phyloP scores from a whole-genome alignment of 1,284 basidiomycete genomes.

The Leccinum pachyderme region DNA sequence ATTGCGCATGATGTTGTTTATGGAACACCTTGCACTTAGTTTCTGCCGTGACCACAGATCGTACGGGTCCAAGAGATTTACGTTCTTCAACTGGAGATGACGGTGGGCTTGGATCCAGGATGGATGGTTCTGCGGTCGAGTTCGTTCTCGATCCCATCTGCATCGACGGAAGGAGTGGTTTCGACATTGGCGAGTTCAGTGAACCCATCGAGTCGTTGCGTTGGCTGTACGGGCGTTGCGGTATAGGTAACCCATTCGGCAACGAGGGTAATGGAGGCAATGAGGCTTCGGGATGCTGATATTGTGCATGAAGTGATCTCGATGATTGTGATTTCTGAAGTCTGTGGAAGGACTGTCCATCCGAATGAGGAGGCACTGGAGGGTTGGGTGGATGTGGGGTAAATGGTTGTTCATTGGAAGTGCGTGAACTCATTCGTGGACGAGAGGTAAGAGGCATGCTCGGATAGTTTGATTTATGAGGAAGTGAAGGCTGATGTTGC shows the following conservation, averaged over 20 bases:
- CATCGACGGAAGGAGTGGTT: constrained; percentile 61
- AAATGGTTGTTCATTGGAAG: constrained; percentile 10
- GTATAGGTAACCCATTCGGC: constrained; percentile 40
- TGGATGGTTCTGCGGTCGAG: constrained; percentile 51
- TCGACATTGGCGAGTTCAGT: constrained; percentile 47
- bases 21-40: constrained; percentile 99
- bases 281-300: constrained; percentile 38
- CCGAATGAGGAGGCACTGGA: constrained; percentile 6
- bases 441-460: constrained; percentile 3
- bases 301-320: constrained; percentile 57
- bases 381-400: constrained; percentile 8
- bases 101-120: constrained; percentile 74
- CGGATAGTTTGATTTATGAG: constrained; percentile 13
- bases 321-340: constrained; percentile 61
- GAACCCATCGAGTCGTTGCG: constrained; percentile 22
- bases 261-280: constrained; percentile 51
- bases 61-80: constrained; percentile 61
- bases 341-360: constrained; percentile 36
- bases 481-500: constrained; percentile 30
- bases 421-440: constrained; percentile 4
- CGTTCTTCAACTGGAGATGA: constrained; percentile 67
- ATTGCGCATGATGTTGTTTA: constrained; percentile 93
- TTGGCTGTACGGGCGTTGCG: constrained; percentile 24
- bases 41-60: constrained; percentile 78
- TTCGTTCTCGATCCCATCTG: constrained; percentile 50